phyloP scores from a whole-genome alignment of 2,329 filamentous ascomycete species.

The Curvularia sp. region DNA sequence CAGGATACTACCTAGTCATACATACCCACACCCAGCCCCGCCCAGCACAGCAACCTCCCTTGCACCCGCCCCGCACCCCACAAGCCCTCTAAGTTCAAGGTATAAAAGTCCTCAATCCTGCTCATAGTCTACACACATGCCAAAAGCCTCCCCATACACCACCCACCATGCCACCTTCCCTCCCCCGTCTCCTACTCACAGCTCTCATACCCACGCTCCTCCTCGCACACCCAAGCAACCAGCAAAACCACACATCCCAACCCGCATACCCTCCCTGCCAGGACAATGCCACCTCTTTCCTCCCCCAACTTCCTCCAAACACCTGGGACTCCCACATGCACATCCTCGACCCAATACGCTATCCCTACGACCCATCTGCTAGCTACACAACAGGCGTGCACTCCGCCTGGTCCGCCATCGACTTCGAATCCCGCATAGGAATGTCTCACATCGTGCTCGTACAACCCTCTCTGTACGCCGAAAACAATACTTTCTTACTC shows the following conservation, averaged over 20 bases:
- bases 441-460: background rate
- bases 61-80: background rate
- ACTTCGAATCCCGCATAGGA: background rate
- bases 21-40: background rate
- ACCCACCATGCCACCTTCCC: background rate
- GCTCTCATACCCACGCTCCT: background rate
- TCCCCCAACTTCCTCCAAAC: background rate
- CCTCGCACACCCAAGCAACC: background rate
- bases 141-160: background rate
- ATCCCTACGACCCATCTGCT: background rate
- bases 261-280: background rate
- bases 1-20: background rate
- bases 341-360: background rate
- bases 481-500: background rate
- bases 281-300: background rate
- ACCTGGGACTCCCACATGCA: conserved; percentile 4
- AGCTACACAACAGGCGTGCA: background rate
- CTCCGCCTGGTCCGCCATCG: background rate
- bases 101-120: background rate
- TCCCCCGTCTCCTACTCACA: background rate
- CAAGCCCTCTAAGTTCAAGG: background rate
- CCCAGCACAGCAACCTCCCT: background rate
- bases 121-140: background rate
- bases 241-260: background rate
- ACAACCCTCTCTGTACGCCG: background rate